Evolutionary conservation across 1,139 yeast genomes (phyloP).

Genomic region (Hemisphaericaspora lyxosophila): DNA sequence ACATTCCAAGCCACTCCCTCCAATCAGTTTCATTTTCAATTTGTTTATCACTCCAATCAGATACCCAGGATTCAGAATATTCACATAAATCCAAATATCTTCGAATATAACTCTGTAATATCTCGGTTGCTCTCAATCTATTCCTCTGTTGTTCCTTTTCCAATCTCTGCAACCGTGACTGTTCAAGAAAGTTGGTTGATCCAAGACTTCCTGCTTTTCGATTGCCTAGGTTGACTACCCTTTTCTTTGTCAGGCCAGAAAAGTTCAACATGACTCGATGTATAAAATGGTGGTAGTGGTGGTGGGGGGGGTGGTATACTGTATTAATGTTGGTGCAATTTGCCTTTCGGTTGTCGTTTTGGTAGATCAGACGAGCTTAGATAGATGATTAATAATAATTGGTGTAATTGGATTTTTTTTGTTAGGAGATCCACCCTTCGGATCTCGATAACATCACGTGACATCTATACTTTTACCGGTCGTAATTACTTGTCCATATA

Average conservation of each 20-base stretch:
- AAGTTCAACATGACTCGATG: constrained; percentile 49
- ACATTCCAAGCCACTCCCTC: constrained; percentile 10
- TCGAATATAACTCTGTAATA: constrained; percentile 51
- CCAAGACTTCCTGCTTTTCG: constrained; percentile 25
- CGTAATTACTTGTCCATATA: no score
- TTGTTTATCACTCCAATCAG: constrained; percentile 9
- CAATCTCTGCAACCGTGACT: constrained; percentile 64
- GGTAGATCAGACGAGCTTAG: not conserved
- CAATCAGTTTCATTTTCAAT: constrained; percentile 5
- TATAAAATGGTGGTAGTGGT: not conserved
- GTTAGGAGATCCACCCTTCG: no score
- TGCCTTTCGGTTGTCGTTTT: no score
- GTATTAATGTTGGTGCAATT: no score
- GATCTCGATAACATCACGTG: not conserved
- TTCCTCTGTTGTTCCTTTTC: constrained; percentile 58
- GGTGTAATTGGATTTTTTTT: no score
- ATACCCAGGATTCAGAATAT: constrained; percentile 7
- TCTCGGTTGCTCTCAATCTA: constrained; percentile 47
- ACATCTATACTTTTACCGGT: no score
- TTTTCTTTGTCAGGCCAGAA: constrained; percentile 60
- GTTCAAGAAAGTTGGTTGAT: constrained; percentile 39
- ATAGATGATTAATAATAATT: not conserved
- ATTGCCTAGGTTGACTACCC: constrained; percentile 79
- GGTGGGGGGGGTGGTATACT: no score
- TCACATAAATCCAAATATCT: constrained; percentile 30